A percentile compares a stretch with the other conserved stretches of the same genome.
These are phyloP conservation scores for Phanerochaete sordida DNA, from an alignment of 768 basidiomycete species.

Conservation along the genomic window DNA sequence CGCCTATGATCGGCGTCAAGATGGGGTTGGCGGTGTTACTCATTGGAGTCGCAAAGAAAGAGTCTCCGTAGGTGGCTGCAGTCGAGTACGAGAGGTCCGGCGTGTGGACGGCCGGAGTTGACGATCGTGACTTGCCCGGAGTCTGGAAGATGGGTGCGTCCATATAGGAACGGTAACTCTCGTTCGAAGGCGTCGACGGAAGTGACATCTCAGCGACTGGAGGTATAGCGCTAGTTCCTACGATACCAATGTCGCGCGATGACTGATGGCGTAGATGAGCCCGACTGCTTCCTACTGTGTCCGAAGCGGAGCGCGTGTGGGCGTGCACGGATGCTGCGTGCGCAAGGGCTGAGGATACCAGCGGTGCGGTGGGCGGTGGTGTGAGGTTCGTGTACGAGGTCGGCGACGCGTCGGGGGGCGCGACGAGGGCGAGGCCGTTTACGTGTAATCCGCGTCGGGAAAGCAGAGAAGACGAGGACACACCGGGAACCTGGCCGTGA, in stretches of 20 bases:
- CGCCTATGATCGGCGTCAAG: slow-evolving; percentile 58
- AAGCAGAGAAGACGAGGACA: slow-evolving; percentile 8
- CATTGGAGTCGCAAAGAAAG: slow-evolving; percentile 12
- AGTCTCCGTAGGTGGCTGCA: slow-evolving; percentile 6
- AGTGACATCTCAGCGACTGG: neutral
- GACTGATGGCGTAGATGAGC: slow-evolving; percentile 34
- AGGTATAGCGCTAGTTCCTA: slow-evolving; percentile 38
- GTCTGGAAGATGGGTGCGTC: slow-evolving; percentile 35
- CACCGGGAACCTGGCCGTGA: slow-evolving; percentile 6
- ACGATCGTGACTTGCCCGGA: slow-evolving; percentile 27
- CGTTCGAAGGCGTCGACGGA: neutral
- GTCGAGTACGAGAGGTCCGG: slow-evolving; percentile 18
- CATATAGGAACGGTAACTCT: slow-evolving; percentile 10
- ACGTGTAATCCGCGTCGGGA: slow-evolving; percentile 24
- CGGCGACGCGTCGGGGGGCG: slow-evolving; percentile 66
- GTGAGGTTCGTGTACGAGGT: slow-evolving; percentile 49
- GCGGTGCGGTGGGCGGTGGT: slow-evolving; percentile 48
- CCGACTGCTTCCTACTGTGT: slow-evolving; percentile 28
- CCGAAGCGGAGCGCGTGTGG: slow-evolving; percentile 49
- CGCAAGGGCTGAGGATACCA: neutral
- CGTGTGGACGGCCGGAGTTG: slow-evolving; percentile 23
- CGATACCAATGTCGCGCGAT: slow-evolving; percentile 49
- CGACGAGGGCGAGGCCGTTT: slow-evolving; percentile 60
- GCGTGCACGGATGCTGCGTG: slow-evolving; percentile 15
- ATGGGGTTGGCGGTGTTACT: neutral